Conservation (phyloP, 1,284 basidiomycete species). For the Moesziomyces globuligerus region DNA sequence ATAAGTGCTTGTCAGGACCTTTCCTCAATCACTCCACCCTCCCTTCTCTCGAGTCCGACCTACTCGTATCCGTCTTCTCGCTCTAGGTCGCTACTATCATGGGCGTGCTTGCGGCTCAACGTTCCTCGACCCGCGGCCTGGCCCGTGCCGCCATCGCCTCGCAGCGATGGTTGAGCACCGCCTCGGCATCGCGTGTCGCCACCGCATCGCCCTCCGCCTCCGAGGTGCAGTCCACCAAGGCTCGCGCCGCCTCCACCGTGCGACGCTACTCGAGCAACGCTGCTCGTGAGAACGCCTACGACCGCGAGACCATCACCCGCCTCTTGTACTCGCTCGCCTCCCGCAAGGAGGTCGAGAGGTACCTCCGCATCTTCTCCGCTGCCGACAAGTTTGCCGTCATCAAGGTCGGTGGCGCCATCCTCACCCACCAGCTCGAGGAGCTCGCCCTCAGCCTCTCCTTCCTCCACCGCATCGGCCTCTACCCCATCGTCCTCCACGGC, state of each 20-base stretch:
- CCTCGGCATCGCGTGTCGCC: conserved; percentile 29
- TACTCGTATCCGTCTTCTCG: neutral
- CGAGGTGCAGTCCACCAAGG: conserved; percentile 18
- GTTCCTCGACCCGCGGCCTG: conserved; percentile 39
- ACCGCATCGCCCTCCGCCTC: conserved; percentile 18
- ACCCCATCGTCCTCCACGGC: conserved; percentile 66
- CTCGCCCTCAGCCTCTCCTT: conserved; percentile 66
- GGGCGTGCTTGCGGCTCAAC: conserved; percentile 44
- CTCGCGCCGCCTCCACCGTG: conserved; percentile 23
- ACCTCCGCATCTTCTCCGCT: conserved; percentile 66
- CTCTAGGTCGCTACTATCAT: conserved; percentile 10
- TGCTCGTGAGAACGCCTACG: conserved; percentile 53
- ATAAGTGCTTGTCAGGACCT: neutral
- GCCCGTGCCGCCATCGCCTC: conserved; percentile 32
- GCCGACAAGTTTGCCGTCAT: conserved; percentile 67
- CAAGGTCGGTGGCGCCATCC: conserved; percentile 67
- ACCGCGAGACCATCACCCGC: conserved; percentile 65
- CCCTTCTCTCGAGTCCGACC: neutral
- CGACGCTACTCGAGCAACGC: conserved; percentile 47
- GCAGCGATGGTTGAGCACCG: conserved; percentile 36
- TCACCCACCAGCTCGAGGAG: conserved; percentile 67
- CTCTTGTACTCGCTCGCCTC: conserved; percentile 67
- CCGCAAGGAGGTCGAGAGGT: conserved; percentile 66
- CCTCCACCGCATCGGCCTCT: conserved; percentile 67
- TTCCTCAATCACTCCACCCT: conserved; percentile 1